Evolutionary conservation across 495 filamentous ascomycete species (phyloP).

Genomic region (Beverwykella pulmonaria): DNA sequence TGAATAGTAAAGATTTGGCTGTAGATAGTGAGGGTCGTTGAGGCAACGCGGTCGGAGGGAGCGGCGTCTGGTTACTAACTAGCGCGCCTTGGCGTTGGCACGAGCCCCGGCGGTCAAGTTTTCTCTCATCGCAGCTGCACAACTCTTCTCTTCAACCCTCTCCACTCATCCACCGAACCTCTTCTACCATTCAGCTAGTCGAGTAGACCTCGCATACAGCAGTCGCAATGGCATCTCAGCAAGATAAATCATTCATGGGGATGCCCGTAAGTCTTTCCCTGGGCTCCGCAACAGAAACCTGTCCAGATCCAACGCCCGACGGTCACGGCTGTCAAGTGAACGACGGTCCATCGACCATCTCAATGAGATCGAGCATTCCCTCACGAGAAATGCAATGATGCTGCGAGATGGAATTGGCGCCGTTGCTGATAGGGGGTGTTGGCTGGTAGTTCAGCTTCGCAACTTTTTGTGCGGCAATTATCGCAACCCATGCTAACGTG

Average conservation of each 20-base stretch:
- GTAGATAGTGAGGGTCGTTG: not conserved
- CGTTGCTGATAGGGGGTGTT: constrained; percentile 38
- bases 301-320: constrained; percentile 11
- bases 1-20: not conserved
- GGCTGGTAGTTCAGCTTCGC: constrained; percentile 28
- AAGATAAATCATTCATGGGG: constrained; percentile 83
- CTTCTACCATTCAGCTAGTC: not conserved
- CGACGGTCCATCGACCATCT: constrained; percentile 6
- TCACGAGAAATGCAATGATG: constrained; percentile 20
- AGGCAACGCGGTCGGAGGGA: constrained; percentile 5
- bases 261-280: constrained; percentile 71
- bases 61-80: constrained; percentile 9
- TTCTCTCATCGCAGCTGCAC: not conserved
- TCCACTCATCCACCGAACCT: not conserved
- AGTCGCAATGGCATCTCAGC: constrained; percentile 44
- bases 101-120: not conserved
- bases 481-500: constrained; percentile 34
- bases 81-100: not conserved
- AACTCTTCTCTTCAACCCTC: not conserved
- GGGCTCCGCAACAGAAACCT: constrained; percentile 14
- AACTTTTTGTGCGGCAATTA: constrained; percentile 31
- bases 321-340: not conserved
- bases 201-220: constrained; percentile 47
- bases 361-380: constrained; percentile 26
- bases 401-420: constrained; percentile 22